Evolutionary conservation across 2,329 filamentous ascomycete genomes (phyloP), one percentile per base, ranked within the genome.

Genomic region (Hypoxylon sp.): DNA sequence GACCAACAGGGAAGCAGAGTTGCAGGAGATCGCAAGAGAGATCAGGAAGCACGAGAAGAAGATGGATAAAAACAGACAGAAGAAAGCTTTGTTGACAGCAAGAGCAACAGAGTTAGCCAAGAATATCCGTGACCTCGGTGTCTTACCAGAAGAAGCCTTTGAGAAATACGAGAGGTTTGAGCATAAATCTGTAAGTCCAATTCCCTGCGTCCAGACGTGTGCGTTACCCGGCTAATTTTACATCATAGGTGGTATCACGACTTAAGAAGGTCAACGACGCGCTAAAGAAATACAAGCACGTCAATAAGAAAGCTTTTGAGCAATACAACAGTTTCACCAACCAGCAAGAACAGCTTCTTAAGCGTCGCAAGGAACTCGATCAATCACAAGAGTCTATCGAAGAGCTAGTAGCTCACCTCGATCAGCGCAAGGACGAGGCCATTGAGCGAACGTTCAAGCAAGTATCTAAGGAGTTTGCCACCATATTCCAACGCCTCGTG

Each of bases 271-370:
- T 93, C 66, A 95, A 96, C 58, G 90, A 96, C 63, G 86, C 89
- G 0, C 79, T 97, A 45, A 97, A 97, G 75, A 96, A 97, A 70
- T 97, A 94, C 75, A 91, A 91, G 46, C 91, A 97, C 66, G 92
- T 99, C 75, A 99, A 99, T 82, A 99, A 97, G 76, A 97, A 99
- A 75, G 94, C 94, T 0, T 96, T 97, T 68, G 95, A 99, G 73
- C 94, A 99, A 71, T 99, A 97, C 77, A 95, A 93, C 75, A 96
- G 87, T 74, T 99, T 97, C 70, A 97, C 93, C 5, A 89, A 87
- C 40, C 91, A 97, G 72, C 88, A 95, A 49, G 92, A 96, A 56
- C 88, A 88, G 15, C 79, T 99, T 12, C 89, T 89, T 38, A 88
- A 89, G 66, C 88, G 94, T 61, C 85, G 93, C 38, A 83, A 87